Conservation (phyloP, 1,284 basidiomycete species). For the Sanghuangporus sanghuang region DNA sequence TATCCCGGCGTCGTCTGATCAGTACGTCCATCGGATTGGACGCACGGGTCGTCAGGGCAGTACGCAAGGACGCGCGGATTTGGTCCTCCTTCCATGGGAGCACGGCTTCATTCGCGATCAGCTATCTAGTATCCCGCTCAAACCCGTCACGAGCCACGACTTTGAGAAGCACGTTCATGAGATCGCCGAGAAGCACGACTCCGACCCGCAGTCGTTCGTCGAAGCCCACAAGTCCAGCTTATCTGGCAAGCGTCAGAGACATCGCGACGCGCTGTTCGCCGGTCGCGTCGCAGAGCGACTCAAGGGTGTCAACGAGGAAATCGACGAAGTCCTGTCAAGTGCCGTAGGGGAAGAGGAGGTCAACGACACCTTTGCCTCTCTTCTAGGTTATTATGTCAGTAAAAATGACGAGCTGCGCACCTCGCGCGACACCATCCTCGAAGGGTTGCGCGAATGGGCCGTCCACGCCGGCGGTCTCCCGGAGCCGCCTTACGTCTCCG, state of each 20-base stretch:
- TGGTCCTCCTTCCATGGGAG: constrained; percentile 86
- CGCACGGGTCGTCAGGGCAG: constrained; percentile 81
- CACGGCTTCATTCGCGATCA: constrained; percentile 62
- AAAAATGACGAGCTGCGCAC: constrained; percentile 49
- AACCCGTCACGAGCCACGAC: constrained; percentile 49
- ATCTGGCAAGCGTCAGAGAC: constrained; percentile 11
- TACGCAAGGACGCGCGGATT: constrained; percentile 73
- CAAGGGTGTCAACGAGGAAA: constrained; percentile 20
- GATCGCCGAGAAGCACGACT: constrained; percentile 50
- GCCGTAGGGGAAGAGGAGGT: constrained; percentile 53
- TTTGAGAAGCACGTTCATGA: constrained; percentile 45
- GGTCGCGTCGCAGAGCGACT: constrained; percentile 16
- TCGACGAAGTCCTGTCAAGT: constrained; percentile 36
- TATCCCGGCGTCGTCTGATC: constrained; percentile 63
- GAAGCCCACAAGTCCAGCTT: neutral
- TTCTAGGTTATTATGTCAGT: constrained; percentile 75
- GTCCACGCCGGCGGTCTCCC: constrained; percentile 45
- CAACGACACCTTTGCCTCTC: constrained; percentile 60
- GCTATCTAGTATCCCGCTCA: constrained; percentile 69
- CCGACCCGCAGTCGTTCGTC: constrained; percentile 27
- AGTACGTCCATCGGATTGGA: constrained; percentile 91
- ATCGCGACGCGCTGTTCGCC: neutral
- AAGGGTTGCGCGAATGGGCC: constrained; percentile 67
- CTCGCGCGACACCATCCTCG: constrained; percentile 43
- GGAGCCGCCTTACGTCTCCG: constrained; percentile 45